Conservation (phyloP, 768 basidiomycete genomes). For the Phylloporus arenicola region DNA sequence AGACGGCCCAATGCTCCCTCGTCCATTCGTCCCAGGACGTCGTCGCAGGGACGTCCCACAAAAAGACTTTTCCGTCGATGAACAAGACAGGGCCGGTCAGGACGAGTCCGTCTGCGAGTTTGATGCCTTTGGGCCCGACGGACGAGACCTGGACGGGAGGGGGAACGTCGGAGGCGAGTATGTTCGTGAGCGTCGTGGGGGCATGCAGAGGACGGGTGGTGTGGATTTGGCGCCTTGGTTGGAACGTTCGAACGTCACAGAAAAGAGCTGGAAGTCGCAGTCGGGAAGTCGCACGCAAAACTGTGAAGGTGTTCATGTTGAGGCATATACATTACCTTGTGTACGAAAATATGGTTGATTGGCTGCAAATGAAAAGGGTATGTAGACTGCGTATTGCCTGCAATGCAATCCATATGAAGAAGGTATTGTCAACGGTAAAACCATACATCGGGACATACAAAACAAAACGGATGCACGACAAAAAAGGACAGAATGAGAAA, state of each 20-base stretch:
- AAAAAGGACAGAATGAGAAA: not conserved
- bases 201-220: conserved; percentile 3
- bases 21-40: conserved; percentile 66
- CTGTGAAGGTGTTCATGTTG: not conserved
- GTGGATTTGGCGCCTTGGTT: conserved; percentile 11
- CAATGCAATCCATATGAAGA: not conserved
- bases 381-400: not conserved
- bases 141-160: conserved; percentile 70
- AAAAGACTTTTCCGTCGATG: conserved; percentile 75
- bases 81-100: conserved; percentile 78
- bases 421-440: not conserved
- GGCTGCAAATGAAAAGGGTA: not conserved
- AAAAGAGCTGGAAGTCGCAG: too few species aligned
- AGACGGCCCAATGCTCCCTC: conserved; percentile 68
- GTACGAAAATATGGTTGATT: not conserved
- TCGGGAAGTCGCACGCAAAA: conserved; percentile 1
- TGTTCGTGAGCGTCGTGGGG: conserved; percentile 51
- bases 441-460: conserved; percentile 9
- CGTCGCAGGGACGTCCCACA: conserved; percentile 75
- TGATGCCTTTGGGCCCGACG: conserved; percentile 57
- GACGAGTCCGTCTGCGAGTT: conserved; percentile 72
- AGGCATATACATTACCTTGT: not conserved
- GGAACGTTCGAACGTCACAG: not conserved
- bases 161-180: conserved; percentile 63
- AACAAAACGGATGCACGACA: not conserved